Percentiles rank a stretch among this genome's conserved stretches.
phyloP scores from a whole-genome alignment of 164 flowering plant species.

The Piper betle region DNA sequence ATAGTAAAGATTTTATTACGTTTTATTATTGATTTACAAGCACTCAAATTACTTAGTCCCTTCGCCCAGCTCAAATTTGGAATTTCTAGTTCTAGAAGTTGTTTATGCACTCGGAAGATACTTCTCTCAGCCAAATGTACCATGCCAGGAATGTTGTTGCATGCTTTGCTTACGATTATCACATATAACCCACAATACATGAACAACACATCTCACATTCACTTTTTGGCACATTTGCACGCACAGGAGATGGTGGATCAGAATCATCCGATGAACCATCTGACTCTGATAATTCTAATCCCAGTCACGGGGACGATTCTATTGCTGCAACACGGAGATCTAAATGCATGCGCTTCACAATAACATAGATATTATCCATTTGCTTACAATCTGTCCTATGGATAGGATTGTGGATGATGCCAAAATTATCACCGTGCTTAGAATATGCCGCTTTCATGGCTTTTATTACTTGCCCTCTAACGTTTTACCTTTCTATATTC shows the following conservation, averaged over 20 bases:
- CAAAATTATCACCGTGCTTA: neutral
- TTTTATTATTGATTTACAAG: too few species aligned
- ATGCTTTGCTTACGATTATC: neutral
- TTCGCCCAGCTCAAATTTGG: too few species aligned
- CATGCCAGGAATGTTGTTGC: constrained; percentile 9
- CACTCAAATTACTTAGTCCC: too few species aligned
- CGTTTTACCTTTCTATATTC: constrained; percentile 13
- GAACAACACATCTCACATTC: constrained; percentile 17
- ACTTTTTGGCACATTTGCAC: constrained; percentile 27
- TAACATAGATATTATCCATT: constrained; percentile 9
- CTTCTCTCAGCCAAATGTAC: too few species aligned
- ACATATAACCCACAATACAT: neutral
- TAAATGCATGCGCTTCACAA: constrained; percentile 22
- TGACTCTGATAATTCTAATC: constrained; percentile 21
- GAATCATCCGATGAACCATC: constrained; percentile 36
- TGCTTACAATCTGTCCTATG: neutral
- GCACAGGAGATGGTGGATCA: constrained; percentile 57
- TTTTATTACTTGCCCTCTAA: neutral
- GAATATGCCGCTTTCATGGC: neutral
- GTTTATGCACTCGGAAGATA: too few species aligned
- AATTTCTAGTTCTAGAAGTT: too few species aligned
- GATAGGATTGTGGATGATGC: neutral
- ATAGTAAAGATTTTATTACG: too few species aligned
- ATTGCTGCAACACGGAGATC: constrained; percentile 36
- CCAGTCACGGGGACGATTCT: constrained; percentile 29